Base-by-base conservation (phyloP, 2,329 filamentous ascomycete genomes). In the Penicillium decumbens region DNA sequence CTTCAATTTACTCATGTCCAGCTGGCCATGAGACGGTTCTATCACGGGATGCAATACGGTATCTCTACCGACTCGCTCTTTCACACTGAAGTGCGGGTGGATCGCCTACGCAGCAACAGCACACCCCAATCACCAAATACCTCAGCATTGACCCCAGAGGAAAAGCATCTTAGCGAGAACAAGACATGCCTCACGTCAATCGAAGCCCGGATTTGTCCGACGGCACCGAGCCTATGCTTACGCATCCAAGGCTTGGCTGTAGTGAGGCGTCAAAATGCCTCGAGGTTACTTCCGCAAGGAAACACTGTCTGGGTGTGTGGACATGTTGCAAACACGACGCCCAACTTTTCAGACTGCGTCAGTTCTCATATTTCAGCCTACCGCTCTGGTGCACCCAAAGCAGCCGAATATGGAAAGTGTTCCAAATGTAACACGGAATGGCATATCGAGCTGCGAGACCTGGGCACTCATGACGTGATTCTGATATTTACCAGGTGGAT, bases 401-500 rank as follows among this genome's bases (percentile, higher is more conserved):
- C 5, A 30, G 23, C 49, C n/a, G 40, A 51, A 25, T 38, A 44
- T 39, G 49, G 44, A 23, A 41, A 28, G 24, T 51, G 49, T 41
- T 30, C 29, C 7, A 27, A 47, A 27, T 51, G 49, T 13, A 47
- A 47, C 43, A 51, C 44, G n/a, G 38, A 37, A 39, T 49, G 47
- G 40, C n/a, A 49, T 13, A 13, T 53, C 2, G 38, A 49, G 23
- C 28, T 49, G n/a, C 50, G 50, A 15, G 39, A 25, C 37, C 23
- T 52, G 37, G 50, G 40, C 27, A 15, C 32, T 13, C 39, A n/a
- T 20, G 44, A 43, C 24, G 30, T 43, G 40, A 43, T 38, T 13
- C 24, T 52, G n/a, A 43, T 43, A 25, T 32, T 52, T 30, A 52
- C 50, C 27, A n/a, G 5, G n/a, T 52, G 50, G 50, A 46, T 52